These are phyloP conservation scores for Aspergillus hancockii DNA, from an alignment of 495 filamentous ascomycete species.

Conservation along the genomic window DNA sequence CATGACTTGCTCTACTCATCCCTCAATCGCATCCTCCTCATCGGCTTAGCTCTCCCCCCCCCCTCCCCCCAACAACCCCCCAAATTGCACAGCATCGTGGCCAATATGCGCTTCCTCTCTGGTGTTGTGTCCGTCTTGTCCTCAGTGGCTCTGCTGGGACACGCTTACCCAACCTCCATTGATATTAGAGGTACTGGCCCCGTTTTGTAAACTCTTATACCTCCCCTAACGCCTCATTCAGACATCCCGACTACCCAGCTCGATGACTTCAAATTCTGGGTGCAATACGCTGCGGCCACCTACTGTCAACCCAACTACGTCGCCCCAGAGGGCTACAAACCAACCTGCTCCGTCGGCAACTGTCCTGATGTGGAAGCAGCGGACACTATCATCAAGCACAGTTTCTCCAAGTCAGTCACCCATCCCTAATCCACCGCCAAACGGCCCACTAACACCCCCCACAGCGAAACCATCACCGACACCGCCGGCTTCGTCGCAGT, in stretches of 20 bases:
- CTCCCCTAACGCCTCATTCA: not conserved
- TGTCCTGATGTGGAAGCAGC: constrained; percentile 59
- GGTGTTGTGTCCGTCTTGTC: constrained; percentile 14
- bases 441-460: not conserved
- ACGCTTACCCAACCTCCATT: constrained; percentile 17
- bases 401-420: constrained; percentile 58
- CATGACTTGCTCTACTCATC: not conserved
- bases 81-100: not conserved
- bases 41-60: too few relatives aligned
- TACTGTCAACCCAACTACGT: constrained; percentile 61
- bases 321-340: constrained; percentile 37
- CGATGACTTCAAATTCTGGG: constrained; percentile 56
- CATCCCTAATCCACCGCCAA: not conserved
- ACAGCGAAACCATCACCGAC: constrained; percentile 57
- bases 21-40: not conserved
- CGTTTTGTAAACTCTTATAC: not conserved
- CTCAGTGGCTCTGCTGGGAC: constrained; percentile 12
- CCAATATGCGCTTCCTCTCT: not conserved
- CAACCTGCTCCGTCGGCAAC: constrained; percentile 54
- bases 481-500: constrained; percentile 64
- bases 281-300: constrained; percentile 66
- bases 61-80: too few relatives aligned
- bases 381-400: constrained; percentile 51
- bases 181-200: constrained; percentile 21
- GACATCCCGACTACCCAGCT: constrained; percentile 5